These are phyloP conservation scores for Atkinsonella hypoxylon DNA, from an alignment of 2,329 filamentous ascomycete species.

Conservation along the genomic window DNA sequence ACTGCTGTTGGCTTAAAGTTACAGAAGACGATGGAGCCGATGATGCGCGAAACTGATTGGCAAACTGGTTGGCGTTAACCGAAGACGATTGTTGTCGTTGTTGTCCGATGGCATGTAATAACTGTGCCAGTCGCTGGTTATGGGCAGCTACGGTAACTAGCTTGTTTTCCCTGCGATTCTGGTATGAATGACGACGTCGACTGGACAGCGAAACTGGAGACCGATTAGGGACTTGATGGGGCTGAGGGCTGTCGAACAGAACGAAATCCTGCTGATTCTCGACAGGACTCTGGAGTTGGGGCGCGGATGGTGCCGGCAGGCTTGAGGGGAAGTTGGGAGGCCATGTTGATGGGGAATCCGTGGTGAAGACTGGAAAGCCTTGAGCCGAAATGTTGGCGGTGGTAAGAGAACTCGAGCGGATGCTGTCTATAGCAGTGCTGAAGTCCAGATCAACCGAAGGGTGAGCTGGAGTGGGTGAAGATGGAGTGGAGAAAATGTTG, in stretches of 20 bases:
- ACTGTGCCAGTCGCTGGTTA: constrained; percentile 47
- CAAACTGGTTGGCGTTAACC: constrained; percentile 45
- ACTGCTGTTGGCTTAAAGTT: constrained; percentile 38
- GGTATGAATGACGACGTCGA: constrained; percentile 34
- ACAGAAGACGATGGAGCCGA: constrained; percentile 50
- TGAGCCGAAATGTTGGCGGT: constrained; percentile 49
- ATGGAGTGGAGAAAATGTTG: constrained; percentile 34
- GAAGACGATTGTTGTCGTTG: constrained; percentile 38
- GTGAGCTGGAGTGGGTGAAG: constrained; percentile 33
- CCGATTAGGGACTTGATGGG: constrained; percentile 24
- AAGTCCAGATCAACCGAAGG: constrained; percentile 57
- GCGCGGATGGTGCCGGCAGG: constrained; percentile 52
- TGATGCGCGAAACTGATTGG: constrained; percentile 53
- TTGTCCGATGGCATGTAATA: constrained; percentile 46
- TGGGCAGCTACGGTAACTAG: constrained; percentile 29
- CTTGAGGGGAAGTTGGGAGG: constrained; percentile 55
- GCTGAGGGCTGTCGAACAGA: constrained; percentile 52
- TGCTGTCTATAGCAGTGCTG: constrained; percentile 45
- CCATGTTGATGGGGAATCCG: constrained; percentile 75
- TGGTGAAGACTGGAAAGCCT: constrained; percentile 69
- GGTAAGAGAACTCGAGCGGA: constrained; percentile 41
- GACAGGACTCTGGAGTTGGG: constrained; percentile 40
- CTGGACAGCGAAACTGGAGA: constrained; percentile 26
- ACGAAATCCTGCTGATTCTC: constrained; percentile 59
- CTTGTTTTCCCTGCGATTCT: constrained; percentile 31